Evolutionary conservation across 805 yeast genomes (phyloP), one percentile per base, ranked within the genome.

Genomic region (Saturnispora saitoi): DNA sequence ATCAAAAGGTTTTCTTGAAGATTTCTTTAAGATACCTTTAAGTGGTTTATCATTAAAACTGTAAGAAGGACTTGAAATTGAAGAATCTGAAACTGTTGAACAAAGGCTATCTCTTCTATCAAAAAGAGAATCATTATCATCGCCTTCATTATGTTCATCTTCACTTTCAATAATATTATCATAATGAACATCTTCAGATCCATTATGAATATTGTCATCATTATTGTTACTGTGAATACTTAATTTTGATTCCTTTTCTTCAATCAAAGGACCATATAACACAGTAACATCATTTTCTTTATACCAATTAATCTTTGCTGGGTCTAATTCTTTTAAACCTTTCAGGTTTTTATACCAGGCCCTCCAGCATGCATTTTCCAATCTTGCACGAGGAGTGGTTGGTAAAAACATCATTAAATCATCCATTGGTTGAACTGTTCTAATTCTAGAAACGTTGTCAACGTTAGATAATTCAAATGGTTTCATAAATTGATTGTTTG

Each of bases 301-400:
- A 55, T 67, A 70, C 82, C 82, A 77, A 59, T 77, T 76, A 37
- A 77, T 75, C 32, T 53, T 51, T 4, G 66, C 60, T 1, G 82
- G 81, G 47, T 68, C 58, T 7, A 71, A 50, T 45, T 78, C 71
- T 28, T 69, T 63, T 42, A 81, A 66, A 26, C 78, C 71, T 54
- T 77, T 75, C 56, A 83, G 76, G 45, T 86, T 73, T 66, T 90
- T 89, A 12, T 91, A 84, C 97, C 97, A 91, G 17, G 95, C 88
- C 61, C 98, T 76, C 97, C 97, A 91, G 44, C 86, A 75, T 14
- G 96, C 91, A 59, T 86, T 86, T 60, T 86, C 90, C 41, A 86
- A 69, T 43, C 95, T 67, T 29, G 56, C 52, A 2, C 67, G 56
- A 1, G 68, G 59, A 1, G 70, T 66, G 20, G 64, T 62, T 10